These are phyloP conservation scores for Podosphaera xanthii DNA, from an alignment of 2,329 filamentous ascomycete genomes.

Conservation along the genomic window DNA sequence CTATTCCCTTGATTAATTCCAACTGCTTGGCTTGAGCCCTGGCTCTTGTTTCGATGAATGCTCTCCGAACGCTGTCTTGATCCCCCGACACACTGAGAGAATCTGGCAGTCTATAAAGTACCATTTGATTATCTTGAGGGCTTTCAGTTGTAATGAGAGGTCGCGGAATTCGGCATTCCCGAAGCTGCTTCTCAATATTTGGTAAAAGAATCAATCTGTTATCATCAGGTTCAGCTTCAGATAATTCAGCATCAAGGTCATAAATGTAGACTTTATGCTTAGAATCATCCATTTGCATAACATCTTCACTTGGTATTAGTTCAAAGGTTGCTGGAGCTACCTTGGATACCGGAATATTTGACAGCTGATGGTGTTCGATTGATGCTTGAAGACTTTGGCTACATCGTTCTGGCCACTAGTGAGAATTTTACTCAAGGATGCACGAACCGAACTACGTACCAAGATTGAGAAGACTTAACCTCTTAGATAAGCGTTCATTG, in stretches of 20 bases:
- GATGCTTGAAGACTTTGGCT: constrained; percentile 40
- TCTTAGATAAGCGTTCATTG: constrained; percentile 61
- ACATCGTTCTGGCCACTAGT: constrained; percentile 28
- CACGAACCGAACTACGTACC: constrained; percentile 28
- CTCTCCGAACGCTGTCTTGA: constrained; percentile 56
- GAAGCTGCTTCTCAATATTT: constrained; percentile 64
- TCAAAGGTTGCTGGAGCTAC: constrained; percentile 8
- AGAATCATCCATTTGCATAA: constrained; percentile 67
- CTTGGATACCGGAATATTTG: constrained; percentile 6
- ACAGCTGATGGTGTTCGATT: constrained; percentile 25
- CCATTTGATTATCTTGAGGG: constrained; percentile 38
- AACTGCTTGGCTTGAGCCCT: constrained; percentile 41
- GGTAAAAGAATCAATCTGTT: constrained; percentile 55
- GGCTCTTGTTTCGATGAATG: constrained; percentile 57
- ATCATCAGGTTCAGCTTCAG: constrained; percentile 36
- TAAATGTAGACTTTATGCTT: constrained; percentile 78
- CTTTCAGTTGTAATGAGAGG: constrained; percentile 34
- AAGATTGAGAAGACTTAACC: constrained; percentile 59
- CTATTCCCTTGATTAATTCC: constrained; percentile 9
- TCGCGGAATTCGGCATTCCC: constrained; percentile 37
- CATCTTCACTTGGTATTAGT: constrained; percentile 22
- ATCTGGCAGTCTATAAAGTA: constrained; percentile 62
- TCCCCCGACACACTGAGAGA: constrained; percentile 55
- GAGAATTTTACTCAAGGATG: constrained; percentile 6
- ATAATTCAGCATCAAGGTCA: constrained; percentile 71